A percentile compares a stretch with the other conserved stretches of the same genome.
Conservation (phyloP, 495 filamentous ascomycete species). For the Penicillium parvum region DNA sequence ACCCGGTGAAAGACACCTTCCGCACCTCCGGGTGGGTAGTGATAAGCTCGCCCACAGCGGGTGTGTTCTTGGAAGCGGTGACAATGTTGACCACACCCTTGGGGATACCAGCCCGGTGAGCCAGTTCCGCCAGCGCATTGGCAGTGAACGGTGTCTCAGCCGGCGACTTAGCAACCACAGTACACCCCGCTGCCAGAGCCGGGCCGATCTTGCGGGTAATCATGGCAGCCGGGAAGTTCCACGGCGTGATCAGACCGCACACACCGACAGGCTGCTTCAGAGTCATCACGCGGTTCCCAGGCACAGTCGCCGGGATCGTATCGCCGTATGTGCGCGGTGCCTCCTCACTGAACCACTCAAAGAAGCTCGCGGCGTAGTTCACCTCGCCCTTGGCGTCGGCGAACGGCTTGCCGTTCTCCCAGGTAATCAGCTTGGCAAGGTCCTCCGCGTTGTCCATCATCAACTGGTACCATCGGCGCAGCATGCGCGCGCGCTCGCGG, state of each 20-base stretch:
- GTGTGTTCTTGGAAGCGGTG: slow-evolving; percentile 66
- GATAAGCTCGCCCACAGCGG: slow-evolving; percentile 66
- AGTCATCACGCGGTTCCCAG: slow-evolving; percentile 72
- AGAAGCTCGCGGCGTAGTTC: slow-evolving; percentile 66
- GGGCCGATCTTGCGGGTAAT: slow-evolving; percentile 85
- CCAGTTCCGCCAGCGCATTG: slow-evolving; percentile 77
- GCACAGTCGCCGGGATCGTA: slow-evolving; percentile 65
- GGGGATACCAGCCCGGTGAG: slow-evolving; percentile 77
- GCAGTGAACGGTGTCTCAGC: slow-evolving; percentile 83
- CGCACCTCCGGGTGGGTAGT: slow-evolving; percentile 67
- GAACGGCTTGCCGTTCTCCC: slow-evolving; percentile 73
- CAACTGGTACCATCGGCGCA: slow-evolving; percentile 87
- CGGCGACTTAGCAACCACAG: slow-evolving; percentile 79
- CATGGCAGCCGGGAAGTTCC: slow-evolving; percentile 96
- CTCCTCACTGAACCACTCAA: slow-evolving; percentile 78
- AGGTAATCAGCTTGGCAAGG: slow-evolving; percentile 82
- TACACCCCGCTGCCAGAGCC: slow-evolving; percentile 78
- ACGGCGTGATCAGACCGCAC: slow-evolving; percentile 91
- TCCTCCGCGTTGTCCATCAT: slow-evolving; percentile 86
- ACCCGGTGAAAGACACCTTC: slow-evolving; percentile 89
- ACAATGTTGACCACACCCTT: slow-evolving; percentile 82
- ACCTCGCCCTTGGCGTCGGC: slow-evolving; percentile 70
- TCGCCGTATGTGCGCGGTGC: slow-evolving; percentile 66
- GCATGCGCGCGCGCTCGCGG: slow-evolving; percentile 75
- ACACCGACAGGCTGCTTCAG: slow-evolving; percentile 88